A percentile compares a stretch with the other conserved stretches of the same genome.
phyloP scores from a whole-genome alignment of 352 stramenopile species.

The Globisporangium paddicum region DNA sequence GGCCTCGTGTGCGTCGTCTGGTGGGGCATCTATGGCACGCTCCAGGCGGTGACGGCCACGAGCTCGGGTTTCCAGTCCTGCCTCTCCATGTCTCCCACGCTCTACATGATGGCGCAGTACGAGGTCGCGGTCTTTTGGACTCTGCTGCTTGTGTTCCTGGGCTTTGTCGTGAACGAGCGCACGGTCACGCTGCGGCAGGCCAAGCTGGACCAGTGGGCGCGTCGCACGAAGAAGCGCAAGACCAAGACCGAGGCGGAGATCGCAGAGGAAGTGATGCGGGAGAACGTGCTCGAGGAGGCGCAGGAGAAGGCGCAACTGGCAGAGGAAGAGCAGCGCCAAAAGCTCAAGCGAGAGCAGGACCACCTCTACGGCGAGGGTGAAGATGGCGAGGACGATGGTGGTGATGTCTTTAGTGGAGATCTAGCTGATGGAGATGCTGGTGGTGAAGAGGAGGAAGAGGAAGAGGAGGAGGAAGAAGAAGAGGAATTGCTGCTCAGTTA shows the following conservation, averaged over 20 bases:
- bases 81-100: conserved; percentile 52
- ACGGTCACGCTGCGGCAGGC: conserved; percentile 30
- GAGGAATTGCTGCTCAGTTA: conserved; percentile 11
- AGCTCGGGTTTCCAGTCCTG: conserved; percentile 64
- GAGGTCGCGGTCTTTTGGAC: conserved; percentile 68
- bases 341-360: conserved; percentile 31
- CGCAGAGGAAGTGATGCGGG: conserved; percentile 26
- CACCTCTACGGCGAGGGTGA: conserved; percentile 39
- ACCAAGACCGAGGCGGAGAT: conserved; percentile 19
- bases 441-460: conserved; percentile 19
- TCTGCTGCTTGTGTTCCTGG: conserved; percentile 35
- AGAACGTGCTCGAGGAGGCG: conserved; percentile 26
- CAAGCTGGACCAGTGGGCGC: conserved; percentile 27
- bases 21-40: conserved; percentile 64
- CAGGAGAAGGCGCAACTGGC: conserved; percentile 30
- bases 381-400: conserved; percentile 16
- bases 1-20: conserved; percentile 52
- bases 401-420: conserved; percentile 15
- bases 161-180: conserved; percentile 52
- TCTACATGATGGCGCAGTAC: conserved; percentile 71
- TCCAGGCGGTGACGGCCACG: conserved; percentile 50
- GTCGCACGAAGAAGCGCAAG: conserved; percentile 25
- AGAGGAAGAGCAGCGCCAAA: conserved; percentile 38
- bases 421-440: conserved; percentile 8
- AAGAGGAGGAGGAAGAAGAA: conserved; percentile 19